These are phyloP conservation scores for Euphorbia peplus DNA, from an alignment of 345 rosid genomes.

Conservation along the genomic window DNA sequence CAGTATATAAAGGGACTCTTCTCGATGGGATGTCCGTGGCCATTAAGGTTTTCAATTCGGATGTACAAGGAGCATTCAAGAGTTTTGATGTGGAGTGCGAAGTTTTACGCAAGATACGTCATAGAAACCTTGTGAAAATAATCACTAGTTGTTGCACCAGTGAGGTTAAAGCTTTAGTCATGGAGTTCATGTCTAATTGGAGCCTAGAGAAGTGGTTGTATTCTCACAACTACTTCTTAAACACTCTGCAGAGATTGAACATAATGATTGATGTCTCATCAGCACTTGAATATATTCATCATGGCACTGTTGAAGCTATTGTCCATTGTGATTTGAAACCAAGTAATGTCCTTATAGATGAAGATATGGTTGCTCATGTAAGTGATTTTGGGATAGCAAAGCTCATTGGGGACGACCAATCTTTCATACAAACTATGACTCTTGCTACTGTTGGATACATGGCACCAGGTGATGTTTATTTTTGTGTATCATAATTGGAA, in stretches of 20 bases:
- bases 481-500: too few relatives aligned
- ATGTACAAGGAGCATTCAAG: not conserved
- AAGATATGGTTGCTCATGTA: too few relatives aligned
- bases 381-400: too few relatives aligned
- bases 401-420: too few relatives aligned
- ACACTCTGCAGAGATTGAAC: not conserved
- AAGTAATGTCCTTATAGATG: not conserved
- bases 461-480: too few relatives aligned
- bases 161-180: not conserved
- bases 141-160: not conserved
- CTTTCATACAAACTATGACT: too few relatives aligned
- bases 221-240: not conserved
- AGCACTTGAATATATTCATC: not conserved
- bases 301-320: not conserved
- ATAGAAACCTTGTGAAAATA: not conserved
- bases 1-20: not conserved
- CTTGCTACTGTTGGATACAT: too few relatives aligned
- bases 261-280: not conserved
- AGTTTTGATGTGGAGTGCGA: not conserved
- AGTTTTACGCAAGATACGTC: not conserved
- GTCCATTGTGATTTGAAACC: slow-evolving; percentile 7
- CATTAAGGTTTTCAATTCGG: not conserved
- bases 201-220: not conserved
- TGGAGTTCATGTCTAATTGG: not conserved
- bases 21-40: not conserved